Percentiles rank a stretch among this genome's conserved stretches.
phyloP scores from a whole-genome alignment of 2,329 filamentous ascomycete species.

The Sclerotinia sclerotiorum region DNA sequence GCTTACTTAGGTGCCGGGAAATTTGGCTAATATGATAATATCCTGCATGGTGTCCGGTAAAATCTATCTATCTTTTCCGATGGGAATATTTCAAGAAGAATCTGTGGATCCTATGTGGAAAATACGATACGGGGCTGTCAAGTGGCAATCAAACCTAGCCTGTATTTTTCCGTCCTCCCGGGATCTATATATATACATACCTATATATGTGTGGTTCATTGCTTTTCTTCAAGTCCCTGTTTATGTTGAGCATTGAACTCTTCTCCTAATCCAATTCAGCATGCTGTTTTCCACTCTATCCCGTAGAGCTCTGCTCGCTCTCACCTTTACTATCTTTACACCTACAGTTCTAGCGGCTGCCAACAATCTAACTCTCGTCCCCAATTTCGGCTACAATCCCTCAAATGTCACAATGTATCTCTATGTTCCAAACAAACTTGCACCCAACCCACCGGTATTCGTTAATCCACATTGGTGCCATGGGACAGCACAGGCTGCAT shows the following conservation, averaged over 20 bases:
- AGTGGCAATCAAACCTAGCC: not conserved
- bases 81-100: not conserved
- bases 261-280: not conserved
- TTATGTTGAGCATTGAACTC: too few species aligned
- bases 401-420: slow-evolving; percentile 35
- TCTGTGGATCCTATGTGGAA: not conserved
- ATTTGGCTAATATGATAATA: not conserved
- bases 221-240: too few species aligned
- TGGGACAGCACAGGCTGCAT: slow-evolving; percentile 46
- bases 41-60: not conserved
- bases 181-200: not conserved
- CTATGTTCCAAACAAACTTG: slow-evolving; percentile 33
- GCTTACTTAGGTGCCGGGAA: not conserved
- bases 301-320: not conserved
- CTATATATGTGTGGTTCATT: not conserved
- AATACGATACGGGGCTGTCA: not conserved
- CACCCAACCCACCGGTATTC: slow-evolving; percentile 31
- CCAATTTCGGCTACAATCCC: slow-evolving; percentile 31
- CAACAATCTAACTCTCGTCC: slow-evolving; percentile 24
- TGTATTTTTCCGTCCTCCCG: not conserved
- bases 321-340: not conserved
- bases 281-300: not conserved
- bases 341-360: not conserved
- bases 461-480: slow-evolving; percentile 37
- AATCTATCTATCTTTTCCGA: not conserved